Conservation (phyloP, 257 asterid genomes). For the Rauvolfia tetraphylla region DNA sequence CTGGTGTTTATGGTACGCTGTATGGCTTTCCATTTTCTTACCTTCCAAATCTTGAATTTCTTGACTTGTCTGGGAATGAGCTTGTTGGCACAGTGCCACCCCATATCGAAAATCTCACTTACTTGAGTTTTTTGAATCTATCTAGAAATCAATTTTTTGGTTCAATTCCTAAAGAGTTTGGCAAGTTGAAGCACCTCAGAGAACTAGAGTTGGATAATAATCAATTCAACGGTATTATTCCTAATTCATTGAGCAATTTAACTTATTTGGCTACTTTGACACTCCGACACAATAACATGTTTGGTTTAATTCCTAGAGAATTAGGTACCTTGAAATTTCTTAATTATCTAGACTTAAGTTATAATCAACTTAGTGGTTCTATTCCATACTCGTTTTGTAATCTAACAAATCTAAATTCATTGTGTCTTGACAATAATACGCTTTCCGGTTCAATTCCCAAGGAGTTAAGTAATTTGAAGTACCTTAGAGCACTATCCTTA, state of each 20-base stretch:
- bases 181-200: background rate
- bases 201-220: background rate
- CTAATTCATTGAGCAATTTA: background rate
- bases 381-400: constrained; percentile 10
- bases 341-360: background rate
- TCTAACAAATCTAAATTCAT: background rate
- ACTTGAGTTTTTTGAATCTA: background rate
- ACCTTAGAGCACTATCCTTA: too few relatives aligned
- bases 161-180: constrained; percentile 15
- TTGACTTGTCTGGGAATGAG: constrained; percentile 12
- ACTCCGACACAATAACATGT: too few relatives aligned
- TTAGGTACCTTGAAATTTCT: constrained; percentile 15
- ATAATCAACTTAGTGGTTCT: background rate
- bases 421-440: background rate
- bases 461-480: constrained; percentile 9
- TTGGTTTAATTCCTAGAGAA: too few relatives aligned
- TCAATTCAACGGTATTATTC: background rate
- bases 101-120: background rate
- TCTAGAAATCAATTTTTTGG: constrained; percentile 6
- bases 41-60: constrained; percentile 20
- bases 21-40: constrained; percentile 19
- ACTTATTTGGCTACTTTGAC: background rate
- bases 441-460: constrained; percentile 16
- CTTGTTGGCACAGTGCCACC: constrained; percentile 19
- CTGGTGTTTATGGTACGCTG: constrained; percentile 9